Conservation (phyloP, 75 land plant genomes). For the Picea glauca region DNA sequence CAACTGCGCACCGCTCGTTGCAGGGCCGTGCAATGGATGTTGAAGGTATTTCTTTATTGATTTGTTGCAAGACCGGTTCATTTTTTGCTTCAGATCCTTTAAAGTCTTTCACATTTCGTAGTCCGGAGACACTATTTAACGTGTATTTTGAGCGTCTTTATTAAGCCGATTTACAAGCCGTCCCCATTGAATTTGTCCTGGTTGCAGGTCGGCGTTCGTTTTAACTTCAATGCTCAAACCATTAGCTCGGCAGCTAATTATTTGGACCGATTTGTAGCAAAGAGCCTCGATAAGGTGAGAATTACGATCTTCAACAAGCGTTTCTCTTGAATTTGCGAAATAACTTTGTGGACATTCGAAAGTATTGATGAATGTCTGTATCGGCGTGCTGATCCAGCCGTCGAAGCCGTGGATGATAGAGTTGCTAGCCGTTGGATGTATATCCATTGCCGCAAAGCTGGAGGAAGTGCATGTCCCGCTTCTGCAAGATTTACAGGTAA, state of each 20-base stretch:
- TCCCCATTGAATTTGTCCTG: background rate
- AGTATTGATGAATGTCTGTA: background rate
- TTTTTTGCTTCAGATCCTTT: background rate
- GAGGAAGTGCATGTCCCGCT: slow-evolving; percentile 38
- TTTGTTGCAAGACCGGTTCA: background rate
- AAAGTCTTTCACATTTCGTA: background rate
- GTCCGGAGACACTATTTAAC: background rate
- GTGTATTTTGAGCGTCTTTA: background rate
- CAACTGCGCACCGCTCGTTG: background rate
- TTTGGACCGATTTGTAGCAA: slow-evolving; percentile 34
- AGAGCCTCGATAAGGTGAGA: slow-evolving; percentile 23
- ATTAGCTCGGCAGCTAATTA: slow-evolving; percentile 29
- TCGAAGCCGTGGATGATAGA: slow-evolving; percentile 38
- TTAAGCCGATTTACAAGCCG: background rate
- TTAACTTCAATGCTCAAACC: slow-evolving; percentile 22
- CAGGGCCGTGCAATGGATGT: slow-evolving; percentile 9
- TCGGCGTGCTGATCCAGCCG: slow-evolving; percentile 2
- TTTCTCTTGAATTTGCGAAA: background rate
- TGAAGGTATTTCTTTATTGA: slow-evolving; percentile 4
- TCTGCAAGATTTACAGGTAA: slow-evolving; percentile 41
- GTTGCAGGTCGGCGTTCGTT: slow-evolving; percentile 26
- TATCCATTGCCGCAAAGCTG: slow-evolving; percentile 48
- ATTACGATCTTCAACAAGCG: background rate
- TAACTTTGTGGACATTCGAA: background rate
- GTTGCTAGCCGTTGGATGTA: slow-evolving; percentile 34